These are phyloP conservation scores for Eragrostis curvula DNA, from an alignment of 176 grass and related monocot species.

Conservation along the genomic window DNA sequence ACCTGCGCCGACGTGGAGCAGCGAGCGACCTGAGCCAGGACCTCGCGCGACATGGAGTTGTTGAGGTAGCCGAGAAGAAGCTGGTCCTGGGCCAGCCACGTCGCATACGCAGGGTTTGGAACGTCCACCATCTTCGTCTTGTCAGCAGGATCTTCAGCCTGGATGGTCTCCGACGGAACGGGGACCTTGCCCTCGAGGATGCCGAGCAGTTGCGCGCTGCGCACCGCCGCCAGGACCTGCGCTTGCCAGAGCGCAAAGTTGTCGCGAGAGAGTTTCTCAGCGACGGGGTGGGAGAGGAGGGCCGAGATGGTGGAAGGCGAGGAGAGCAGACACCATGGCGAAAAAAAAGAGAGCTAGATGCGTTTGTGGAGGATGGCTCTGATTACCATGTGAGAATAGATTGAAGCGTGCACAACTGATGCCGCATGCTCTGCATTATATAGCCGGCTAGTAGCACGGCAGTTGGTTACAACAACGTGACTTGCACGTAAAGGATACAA, in stretches of 20 bases:
- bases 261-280: neutral
- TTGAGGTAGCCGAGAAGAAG: neutral
- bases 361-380: neutral
- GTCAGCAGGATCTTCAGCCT: no score
- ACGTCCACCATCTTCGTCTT: neutral
- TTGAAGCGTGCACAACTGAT: no score
- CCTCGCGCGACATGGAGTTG: neutral
- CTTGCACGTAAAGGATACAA: no score
- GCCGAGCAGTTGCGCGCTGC: neutral
- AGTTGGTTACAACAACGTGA: no score
- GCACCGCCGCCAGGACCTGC: neutral
- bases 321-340: neutral
- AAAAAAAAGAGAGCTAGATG: neutral
- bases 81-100: neutral
- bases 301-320: neutral
- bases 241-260: neutral
- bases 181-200: neutral
- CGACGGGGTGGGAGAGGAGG: neutral
- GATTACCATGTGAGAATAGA: neutral
- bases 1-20: neutral
- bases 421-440: no score
- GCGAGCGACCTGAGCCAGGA: neutral
- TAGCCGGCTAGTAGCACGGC: no score
- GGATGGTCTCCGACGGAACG: no score
- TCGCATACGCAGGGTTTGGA: neutral